These are phyloP conservation scores for Fusarium sp. DNA, from an alignment of 2,329 filamentous ascomycete genomes.

Conservation along the genomic window DNA sequence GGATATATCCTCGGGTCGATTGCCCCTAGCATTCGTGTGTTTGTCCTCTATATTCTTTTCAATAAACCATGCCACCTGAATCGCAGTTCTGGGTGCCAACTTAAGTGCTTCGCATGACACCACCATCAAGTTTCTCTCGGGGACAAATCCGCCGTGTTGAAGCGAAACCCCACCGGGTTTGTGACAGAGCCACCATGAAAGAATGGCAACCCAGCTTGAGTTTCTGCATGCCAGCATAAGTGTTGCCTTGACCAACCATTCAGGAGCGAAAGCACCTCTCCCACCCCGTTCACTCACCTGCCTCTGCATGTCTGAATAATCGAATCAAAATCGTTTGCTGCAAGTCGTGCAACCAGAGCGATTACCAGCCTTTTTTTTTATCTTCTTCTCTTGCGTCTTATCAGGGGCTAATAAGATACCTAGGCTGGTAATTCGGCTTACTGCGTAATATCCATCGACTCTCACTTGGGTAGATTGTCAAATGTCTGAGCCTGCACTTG, in stretches of 20 bases:
- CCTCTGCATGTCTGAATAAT: constrained; percentile 31
- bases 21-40: background rate
- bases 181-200: constrained; percentile 27
- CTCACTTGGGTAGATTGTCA: background rate
- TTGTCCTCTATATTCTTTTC: background rate
- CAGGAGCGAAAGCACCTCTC: constrained; percentile 32
- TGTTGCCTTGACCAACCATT: constrained; percentile 32
- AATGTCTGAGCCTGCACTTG: background rate
- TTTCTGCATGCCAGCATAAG: constrained; percentile 31
- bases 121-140: constrained; percentile 11
- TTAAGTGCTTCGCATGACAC: constrained; percentile 19
- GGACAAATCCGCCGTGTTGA: constrained; percentile 31
- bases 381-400: constrained; percentile 7
- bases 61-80: background rate
- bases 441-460: background rate
- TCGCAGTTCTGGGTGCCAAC: constrained; percentile 4
- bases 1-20: background rate
- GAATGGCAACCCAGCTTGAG: constrained; percentile 28
- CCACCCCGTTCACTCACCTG: constrained; percentile 25
- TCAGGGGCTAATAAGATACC: constrained; percentile 20
- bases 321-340: constrained; percentile 36
- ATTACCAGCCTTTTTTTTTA: constrained; percentile 2
- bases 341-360: constrained; percentile 33
- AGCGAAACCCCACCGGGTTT: constrained; percentile 20
- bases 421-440: constrained; percentile 21